A percentile compares a stretch with the other conserved stretches of the same genome.
These are phyloP conservation scores for Cryphonectria parasitica DNA, from an alignment of 2,329 filamentous ascomycete genomes.

Conservation along the genomic window DNA sequence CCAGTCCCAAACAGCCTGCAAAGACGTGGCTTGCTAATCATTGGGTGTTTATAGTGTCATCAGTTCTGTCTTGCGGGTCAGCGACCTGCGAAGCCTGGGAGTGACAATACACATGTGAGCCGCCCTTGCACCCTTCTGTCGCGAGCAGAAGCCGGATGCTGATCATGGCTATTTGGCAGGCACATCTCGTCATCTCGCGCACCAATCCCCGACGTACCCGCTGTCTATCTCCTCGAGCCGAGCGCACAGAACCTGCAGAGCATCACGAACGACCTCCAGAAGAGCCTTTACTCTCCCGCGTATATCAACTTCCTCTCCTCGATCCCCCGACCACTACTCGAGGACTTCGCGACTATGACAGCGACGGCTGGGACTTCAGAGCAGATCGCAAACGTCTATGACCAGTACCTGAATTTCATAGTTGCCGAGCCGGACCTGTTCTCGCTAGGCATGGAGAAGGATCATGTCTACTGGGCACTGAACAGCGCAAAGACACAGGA, in stretches of 20 bases:
- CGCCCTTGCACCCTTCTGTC: conserved; percentile 10
- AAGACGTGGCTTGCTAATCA: conserved; percentile 15
- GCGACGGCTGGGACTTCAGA: conserved; percentile 84
- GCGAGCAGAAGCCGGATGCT: background rate
- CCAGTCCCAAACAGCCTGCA: background rate
- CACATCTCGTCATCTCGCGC: conserved; percentile 82
- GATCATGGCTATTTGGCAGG: conserved; percentile 46
- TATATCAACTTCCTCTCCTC: conserved; percentile 98
- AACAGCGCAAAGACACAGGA: conserved; percentile 93
- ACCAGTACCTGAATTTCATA: conserved; percentile 97
- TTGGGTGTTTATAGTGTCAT: conserved; percentile 68
- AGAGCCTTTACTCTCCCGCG: conserved; percentile 86
- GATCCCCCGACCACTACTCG: conserved; percentile 83
- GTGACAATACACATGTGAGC: conserved; percentile 91
- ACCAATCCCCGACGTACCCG: conserved; percentile 93
- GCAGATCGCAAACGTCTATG: conserved; percentile 87
- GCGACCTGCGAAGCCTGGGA: conserved; percentile 90
- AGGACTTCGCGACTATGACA: conserved; percentile 92
- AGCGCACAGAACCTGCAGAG: conserved; percentile 77
- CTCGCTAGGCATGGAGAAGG: conserved; percentile 88
- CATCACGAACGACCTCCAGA: conserved; percentile 84
- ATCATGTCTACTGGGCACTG: conserved; percentile 90
- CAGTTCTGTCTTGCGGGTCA: conserved; percentile 92
- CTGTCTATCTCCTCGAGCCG: conserved; percentile 94
- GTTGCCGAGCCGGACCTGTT: conserved; percentile 96